Evolutionary conservation across 2,329 filamentous ascomycete species (phyloP), one percentile per base, ranked within the genome.

Genomic region (Diaporthe batatas): DNA sequence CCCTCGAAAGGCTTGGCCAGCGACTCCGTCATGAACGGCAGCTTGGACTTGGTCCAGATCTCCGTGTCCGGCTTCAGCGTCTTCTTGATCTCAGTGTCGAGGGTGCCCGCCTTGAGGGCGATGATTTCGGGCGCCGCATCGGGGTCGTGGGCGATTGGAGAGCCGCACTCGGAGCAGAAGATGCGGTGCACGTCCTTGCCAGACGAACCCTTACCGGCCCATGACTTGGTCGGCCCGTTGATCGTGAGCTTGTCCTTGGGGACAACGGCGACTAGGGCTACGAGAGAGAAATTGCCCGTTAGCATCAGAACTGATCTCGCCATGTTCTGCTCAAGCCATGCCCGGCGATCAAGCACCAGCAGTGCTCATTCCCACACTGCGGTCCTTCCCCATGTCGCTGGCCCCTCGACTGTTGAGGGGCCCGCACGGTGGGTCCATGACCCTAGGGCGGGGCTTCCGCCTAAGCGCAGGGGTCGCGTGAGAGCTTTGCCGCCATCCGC

Each of bases 111-210:
- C 88, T 93, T 93, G 79, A 92, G 82, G 74, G 90, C 91, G 77
- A 92, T 92, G 82, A 93, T 92, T 75, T 88, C 86, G 47, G 90
- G 91, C n/a, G 90, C 90, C n/a, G 88, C 88, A 73, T 92, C 90
- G 34, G 91, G 91, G 82, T 92, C 91, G 81, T 93, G 91, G 73
- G 91, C 91, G 77, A 93, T 91, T 74, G 91, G 91, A 21, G 89
- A 91, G 75, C 91, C 91, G 82, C 91, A 93, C 79, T 92, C 90
- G 76, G 85, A 84, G 86, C 91, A 93, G 86, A 93, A 93, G 81
- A 92, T 84, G 76, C 91, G 90, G 85, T 91, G 90, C 75, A 92
- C 91, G 72, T 83, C 82, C 68, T 91, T 87, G 79, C 91, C 91
- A 0, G 90, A 92, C 74, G 83, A 85, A 76, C 89, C 91, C 75